Base-by-base conservation (phyloP, 805 yeast genomes). In the Yarrowia deformans region DNA sequence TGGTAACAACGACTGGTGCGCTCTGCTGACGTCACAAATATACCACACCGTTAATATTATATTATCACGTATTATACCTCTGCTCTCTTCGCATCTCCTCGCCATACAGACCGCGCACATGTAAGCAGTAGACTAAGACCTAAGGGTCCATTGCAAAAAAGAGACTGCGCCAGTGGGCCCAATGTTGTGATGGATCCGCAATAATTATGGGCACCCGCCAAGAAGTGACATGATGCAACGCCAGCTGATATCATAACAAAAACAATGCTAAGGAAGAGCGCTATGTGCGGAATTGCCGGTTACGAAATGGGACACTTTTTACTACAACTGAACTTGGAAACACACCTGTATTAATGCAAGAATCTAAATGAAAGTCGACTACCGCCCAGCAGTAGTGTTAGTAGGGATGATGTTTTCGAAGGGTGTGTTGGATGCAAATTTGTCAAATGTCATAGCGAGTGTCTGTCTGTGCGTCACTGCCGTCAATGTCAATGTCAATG, bases 311-410 rank as follows among this genome's bases (percentile, higher is more conserved):
- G n/a, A n/a, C n/a, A 23, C 29, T 23, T 23, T 23, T 23, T 23
- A 23, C 29, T 23, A 14, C 14, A 10, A 39, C 2, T 10, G 13
- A 14, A 12, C 4, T 34, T 52, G 18, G 37, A 9, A 13, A 45
- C 66, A 60, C 66, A 60, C 66, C 52, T 60, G 66, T 60, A 60
- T 60, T 60, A 60, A 55, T 60, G 66, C 66, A 60, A 60, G 66
- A 60, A 60, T 60, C 66, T 60, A 60, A 60, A 60, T 58, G 66
- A 60, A 34, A 18, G 66, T 43, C 66, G 52, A 60, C 66, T 60
- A 45, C 66, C 66, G 66, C 66, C 66, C 66, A 60, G 66, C 66
- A 45, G 66, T 56, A 60, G 66, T 45, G 66, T 60, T 60, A 60
- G 66, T 60, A 60, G 66, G 66, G 18, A 23, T 42, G 63, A 29